phyloP scores from a whole-genome alignment of 2,329 filamentous ascomycete species.

The Trichoderma cornu-damae region DNA sequence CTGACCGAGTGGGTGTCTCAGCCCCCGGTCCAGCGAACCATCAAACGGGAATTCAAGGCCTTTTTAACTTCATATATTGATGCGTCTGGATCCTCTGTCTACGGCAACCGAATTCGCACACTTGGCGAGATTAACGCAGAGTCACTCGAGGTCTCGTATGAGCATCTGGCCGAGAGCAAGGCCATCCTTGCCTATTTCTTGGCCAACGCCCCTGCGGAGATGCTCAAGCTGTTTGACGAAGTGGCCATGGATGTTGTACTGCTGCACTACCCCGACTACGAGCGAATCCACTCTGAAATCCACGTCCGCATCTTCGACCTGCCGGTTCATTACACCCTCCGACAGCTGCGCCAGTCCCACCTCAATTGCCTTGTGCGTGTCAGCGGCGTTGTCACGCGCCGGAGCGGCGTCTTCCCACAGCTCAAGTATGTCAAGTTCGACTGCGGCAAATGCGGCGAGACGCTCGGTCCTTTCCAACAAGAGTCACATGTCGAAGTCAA shows the following conservation, averaged over 20 bases:
- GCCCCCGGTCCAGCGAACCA: conserved; percentile 82
- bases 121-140: conserved; percentile 97
- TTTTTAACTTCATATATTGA: conserved; percentile 97
- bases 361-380: conserved; percentile 94
- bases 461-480: conserved; percentile 92
- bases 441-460: conserved; percentile 87
- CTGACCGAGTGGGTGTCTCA: conserved; percentile 94
- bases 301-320: conserved; percentile 95
- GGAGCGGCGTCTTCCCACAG: conserved; percentile 94
- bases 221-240: conserved; percentile 92
- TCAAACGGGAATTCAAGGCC: conserved; percentile 93
- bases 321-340: conserved; percentile 89
- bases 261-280: conserved; percentile 94
- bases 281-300: conserved; percentile 94
- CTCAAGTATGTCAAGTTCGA: conserved; percentile 98
- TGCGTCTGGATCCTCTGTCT: conserved; percentile 81
- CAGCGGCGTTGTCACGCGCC: conserved; percentile 87
- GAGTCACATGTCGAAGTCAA: conserved; percentile 96
- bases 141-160: conserved; percentile 92
- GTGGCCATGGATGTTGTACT: conserved; percentile 95
- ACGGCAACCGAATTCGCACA: conserved; percentile 87
- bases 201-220: conserved; percentile 90
- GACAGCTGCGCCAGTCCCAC: conserved; percentile 90
- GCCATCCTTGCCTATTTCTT: conserved; percentile 94
- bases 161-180: conserved; percentile 83